Base-by-base conservation (phyloP, 306 rosid species). In the Rubus idaeus region DNA sequence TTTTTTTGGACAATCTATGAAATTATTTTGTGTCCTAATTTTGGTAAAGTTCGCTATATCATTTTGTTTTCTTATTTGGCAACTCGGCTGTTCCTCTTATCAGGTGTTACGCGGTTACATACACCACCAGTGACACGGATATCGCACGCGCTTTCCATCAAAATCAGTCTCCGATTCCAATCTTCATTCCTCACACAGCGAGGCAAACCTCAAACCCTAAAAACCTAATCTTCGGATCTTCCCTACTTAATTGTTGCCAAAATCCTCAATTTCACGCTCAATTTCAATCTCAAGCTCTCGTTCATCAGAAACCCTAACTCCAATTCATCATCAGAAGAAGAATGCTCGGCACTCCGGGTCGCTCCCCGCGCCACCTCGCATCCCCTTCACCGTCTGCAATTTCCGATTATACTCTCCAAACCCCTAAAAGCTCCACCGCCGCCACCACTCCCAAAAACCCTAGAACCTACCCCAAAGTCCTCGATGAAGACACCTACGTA, bases 341-440 rank as follows among this genome's bases (percentile, higher is more conserved):
- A 26, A 90, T 92, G 99, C 98, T 92, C 87, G 96, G 86, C 58
- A 89, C 98, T 12, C 99, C 98, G 4, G 99, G 99, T 4, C 94
- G 90, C 69, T 96, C 98, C 61, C 98, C 99, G 6, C 97, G 93
- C 73, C 96, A 83, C 71, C 77, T 92, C 70, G 88, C 99, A 20
- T 87, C 97, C 10, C 97, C 99, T 3, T 88, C 97, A 10, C 96
- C 90, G 14, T 87, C 84, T 14, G 41, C 85, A 39, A 46, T 71
- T 56, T 77, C 93, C 3, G 71, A 78, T 10, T 57, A 40, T 66
- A n/a, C 75, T 21, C 49, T 62, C 40, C 89, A 62, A 77, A 81
- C 79, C 75, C 83, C 84, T 45, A 80, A 71, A 6, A 68, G 40
- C 67, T 73, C 90, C 10, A 45, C 91, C 16, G 66, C 47, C 69